Evolutionary conservation across 148 eudicot genomes (phyloP).

Genomic region (Nepenthes gracilis): DNA sequence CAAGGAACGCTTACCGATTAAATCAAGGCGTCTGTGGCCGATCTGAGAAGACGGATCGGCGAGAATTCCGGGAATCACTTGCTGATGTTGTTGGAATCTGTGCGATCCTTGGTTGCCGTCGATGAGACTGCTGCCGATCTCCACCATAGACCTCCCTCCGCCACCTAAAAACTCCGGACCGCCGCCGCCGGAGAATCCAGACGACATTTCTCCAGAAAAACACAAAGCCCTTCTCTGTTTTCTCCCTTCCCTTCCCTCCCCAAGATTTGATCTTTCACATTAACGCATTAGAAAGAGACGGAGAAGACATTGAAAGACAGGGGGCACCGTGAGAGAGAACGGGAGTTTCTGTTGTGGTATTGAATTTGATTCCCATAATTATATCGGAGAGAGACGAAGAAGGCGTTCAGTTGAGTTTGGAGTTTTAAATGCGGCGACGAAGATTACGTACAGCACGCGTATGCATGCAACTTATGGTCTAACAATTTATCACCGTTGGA

Average conservation of each 20-base stretch:
- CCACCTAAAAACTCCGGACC: conserved; percentile 7
- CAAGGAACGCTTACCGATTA: conserved; percentile 61
- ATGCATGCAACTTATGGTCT: too few relatives aligned
- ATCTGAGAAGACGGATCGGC: conserved; percentile 29
- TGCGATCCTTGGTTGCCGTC: conserved; percentile 2
- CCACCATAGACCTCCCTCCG: not conserved
- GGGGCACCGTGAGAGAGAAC: conserved; percentile 1
- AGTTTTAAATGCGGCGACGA: too few relatives aligned
- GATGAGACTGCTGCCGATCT: not conserved
- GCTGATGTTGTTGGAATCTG: not conserved
- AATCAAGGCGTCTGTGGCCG: conserved; percentile 30
- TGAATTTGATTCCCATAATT: conserved; percentile 2
- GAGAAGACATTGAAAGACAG: not conserved
- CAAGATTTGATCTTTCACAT: not conserved
- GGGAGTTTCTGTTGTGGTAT: not conserved
- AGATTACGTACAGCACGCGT: too few relatives aligned
- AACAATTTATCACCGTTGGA: too few relatives aligned
- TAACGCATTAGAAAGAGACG: not conserved
- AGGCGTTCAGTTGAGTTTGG: not conserved
- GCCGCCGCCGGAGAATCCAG: conserved; percentile 8
- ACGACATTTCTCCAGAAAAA: conserved; percentile 1
- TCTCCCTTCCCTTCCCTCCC: too few relatives aligned
- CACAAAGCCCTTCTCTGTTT: not conserved
- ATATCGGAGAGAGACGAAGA: not conserved
- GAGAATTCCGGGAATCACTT: not conserved